Evolutionary conservation across 495 filamentous ascomycete genomes (phyloP), one percentile per base, ranked within the genome.

Genomic region (Darksidea phi): DNA sequence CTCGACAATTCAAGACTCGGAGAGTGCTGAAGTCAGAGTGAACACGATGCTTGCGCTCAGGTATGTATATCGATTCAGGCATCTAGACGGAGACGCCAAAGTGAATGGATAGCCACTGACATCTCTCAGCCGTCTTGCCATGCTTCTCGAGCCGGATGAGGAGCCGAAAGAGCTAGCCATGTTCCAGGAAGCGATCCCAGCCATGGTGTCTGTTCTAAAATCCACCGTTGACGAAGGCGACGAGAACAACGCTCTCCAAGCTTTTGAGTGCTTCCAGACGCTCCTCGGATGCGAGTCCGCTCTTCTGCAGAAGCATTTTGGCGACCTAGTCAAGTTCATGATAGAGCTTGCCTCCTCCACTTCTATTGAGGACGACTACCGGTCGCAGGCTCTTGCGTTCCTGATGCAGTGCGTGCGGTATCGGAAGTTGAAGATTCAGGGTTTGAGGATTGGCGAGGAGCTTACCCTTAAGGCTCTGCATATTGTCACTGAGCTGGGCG

Each of bases 201-300:
- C 84, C 61, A 95, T 97, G 91, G 91, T 97, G 36, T 81, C 82
- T 20, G 88, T 97, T 10, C 82, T 98, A 48, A 93, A 96, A 78
- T 80, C 85, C 47, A 82, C 88, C 21, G 85, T 97, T 53, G 82
- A 88, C 64, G 79, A 81, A 26, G 80, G 83, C 8, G 86, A 97
- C 68, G 93, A 96, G 61, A 92, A 95, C 65, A 87, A 86, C 61
- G 82, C 87, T 49, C 88, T 90, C 74, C 88, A 93, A 69, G 87
- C 87, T 6, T 98, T 98, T 68, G 94, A 98, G 73, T 92, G 97
- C 51, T 96, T 98, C 82, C 95, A 98, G 76, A 96, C 89, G 32
- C 83, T 97, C 59, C 80, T 98, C 28, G 89, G 89, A 59, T 95
- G 89, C 71, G 92, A 97, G 68, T 85, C 87, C 23, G 81, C 87